Base-by-base conservation (phyloP, 2,329 filamentous ascomycete species). In the Verticillium longisporum region DNA sequence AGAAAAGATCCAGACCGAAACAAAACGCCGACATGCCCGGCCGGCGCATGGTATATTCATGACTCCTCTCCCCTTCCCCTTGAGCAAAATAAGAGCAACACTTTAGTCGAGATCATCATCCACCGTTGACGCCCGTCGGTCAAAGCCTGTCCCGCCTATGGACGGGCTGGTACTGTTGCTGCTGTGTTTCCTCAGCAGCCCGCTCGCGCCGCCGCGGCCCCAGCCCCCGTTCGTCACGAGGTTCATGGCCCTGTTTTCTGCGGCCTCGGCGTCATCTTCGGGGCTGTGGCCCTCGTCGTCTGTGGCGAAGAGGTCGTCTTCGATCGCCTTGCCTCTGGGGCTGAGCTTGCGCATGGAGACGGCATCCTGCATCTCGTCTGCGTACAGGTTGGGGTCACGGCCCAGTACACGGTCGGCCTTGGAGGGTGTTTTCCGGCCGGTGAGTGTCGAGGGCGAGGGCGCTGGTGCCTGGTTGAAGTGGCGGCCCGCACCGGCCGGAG, bases 371-470 rank as follows among this genome's bases (percentile, higher is more conserved):
- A 77, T 75, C 53, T 75, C 75, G 65, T 86, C 82, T 10, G 75
- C 78, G 66, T 85, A 85, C 14, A 83, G 70, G 66, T 78, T 81
- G 11, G 83, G 82, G 61, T 85, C 83, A 4, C 83, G 79, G 38
- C 84, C 83, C 1, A 86, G 76, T 2, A 86, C 74, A 34, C 83
- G 79, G 66, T 86, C 84, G 6, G 84, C 84, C 67, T 86, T 86
- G 68, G 81, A 84, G 13, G 77, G 78, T 6, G 73, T 70, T 61
- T 74, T 74, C 55, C 74, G 74, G 3, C 73, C 73, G 1, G 26
- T 31, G 26, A 31, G 26, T 31, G 31, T 37, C 34, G 62, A 59
- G 4, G 38, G 37, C 31, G 45, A 32, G 18, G 34, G 37, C 11
- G 60, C 54, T 5, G 55, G 18, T 2, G 55, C 34, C n/a, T 59